Conservation (phyloP, 768 basidiomycete genomes). For the Tricholoma matsutake region DNA sequence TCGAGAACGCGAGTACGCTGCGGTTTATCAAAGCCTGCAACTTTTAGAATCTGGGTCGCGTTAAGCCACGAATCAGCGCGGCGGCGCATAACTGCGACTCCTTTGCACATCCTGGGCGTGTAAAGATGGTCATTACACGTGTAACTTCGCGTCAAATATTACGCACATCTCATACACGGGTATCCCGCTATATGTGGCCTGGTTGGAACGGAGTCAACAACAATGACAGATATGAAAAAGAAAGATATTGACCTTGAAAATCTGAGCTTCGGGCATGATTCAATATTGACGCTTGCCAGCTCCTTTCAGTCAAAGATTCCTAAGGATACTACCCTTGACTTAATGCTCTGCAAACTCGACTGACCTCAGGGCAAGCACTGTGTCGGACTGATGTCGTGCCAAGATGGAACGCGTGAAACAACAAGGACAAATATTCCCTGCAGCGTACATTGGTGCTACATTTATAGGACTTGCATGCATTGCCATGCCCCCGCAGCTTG, state of each 20-base stretch:
- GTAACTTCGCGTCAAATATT: constrained; percentile 31
- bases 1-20: constrained; percentile 96
- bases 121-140: constrained; percentile 33
- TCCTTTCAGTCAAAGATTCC: neutral
- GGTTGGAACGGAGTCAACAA: constrained; percentile 23
- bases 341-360: constrained; percentile 1
- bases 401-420: constrained; percentile 38
- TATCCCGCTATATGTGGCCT: constrained; percentile 93
- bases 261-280: constrained; percentile 77
- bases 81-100: constrained; percentile 96
- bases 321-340: neutral
- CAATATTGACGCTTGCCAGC: neutral
- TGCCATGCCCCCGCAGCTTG: too few relatives aligned
- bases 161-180: constrained; percentile 90
- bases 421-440: constrained; percentile 31
- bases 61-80: constrained; percentile 97
- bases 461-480: too few relatives aligned
- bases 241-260: constrained; percentile 69
- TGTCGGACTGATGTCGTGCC: constrained; percentile 24
- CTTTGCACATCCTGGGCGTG: constrained; percentile 84
- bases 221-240: constrained; percentile 14
- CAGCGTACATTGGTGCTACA: neutral
- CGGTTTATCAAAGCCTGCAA: constrained; percentile 98
- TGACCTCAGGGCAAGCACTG: constrained; percentile 5
- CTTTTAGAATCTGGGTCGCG: constrained; percentile 98